Conservation (phyloP, 306 rosid genomes). For the Lithocarpus polystachyus region DNA sequence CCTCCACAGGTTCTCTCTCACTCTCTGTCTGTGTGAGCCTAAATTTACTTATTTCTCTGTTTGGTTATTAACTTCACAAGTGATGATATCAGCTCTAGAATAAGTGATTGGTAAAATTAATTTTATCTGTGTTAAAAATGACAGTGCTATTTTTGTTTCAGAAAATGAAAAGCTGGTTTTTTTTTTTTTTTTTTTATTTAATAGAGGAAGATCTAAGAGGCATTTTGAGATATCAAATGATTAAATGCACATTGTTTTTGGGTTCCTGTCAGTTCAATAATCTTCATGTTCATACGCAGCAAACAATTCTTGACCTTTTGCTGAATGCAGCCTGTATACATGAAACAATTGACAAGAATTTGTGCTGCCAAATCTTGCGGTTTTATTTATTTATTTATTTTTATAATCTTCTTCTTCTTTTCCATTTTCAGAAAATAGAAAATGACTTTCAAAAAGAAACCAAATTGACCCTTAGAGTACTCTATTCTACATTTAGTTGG, state of each 20-base stretch:
- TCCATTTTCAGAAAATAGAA: background rate
- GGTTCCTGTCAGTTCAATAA: background rate
- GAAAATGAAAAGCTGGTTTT: background rate
- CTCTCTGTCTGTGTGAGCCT: slow-evolving; percentile 1
- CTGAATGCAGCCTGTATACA: background rate
- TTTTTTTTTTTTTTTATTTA: background rate
- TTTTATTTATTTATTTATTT: background rate
- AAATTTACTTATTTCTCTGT: background rate
- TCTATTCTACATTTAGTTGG: background rate
- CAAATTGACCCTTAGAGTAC: background rate
- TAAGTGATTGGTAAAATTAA: background rate
- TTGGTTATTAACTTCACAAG: background rate
- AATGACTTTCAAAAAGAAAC: background rate
- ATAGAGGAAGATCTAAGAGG: background rate
- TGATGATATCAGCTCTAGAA: background rate
- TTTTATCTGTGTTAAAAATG: background rate
- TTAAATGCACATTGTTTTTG: background rate
- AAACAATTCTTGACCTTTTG: background rate
- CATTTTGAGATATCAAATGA: background rate
- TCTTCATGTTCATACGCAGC: background rate
- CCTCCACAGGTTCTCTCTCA: slow-evolving; percentile 83
- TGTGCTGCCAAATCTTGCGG: background rate
- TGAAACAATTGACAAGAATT: background rate
- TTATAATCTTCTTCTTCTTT: background rate
- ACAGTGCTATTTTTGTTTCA: background rate